Evolutionary conservation across 108 stramenopile genomes (phyloP), one percentile per base, ranked within the genome.

Genomic region (Nitzschia sp.): DNA sequence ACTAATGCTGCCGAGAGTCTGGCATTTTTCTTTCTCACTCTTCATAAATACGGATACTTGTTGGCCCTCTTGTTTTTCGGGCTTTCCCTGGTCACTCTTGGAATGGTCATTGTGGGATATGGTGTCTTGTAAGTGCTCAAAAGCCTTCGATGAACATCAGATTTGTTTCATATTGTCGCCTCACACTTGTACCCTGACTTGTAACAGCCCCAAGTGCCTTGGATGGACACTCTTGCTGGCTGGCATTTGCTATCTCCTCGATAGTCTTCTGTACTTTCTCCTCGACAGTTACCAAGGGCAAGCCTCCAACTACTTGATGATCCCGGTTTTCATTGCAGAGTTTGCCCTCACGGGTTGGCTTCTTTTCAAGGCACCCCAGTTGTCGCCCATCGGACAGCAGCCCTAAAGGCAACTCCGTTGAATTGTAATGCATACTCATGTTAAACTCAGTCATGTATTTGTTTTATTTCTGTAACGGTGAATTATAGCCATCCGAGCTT

Each of bases 401-500:
- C 29, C 29, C 29, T 34, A 34, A 34, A 34, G 29, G 29, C 29
- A 34, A 34, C 29, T 1, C 29, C 29, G 5, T 34, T 34, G 29
- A 34, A 34, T 34, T 34, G 29, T 51, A 51, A 51, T 20, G 50
- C n/a, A 51, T 51, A 51, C 6, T 20, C 50, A 3, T 51, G n/a
- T 3, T 17, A 19, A 51, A 17, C n/a, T 51, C 50, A 20, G 19
- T 19, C n/a, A 51, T 20, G 50, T 51, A 20, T 51, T 51, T 34
- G 29, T 34, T 34, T 3, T 34, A 34, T 34, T 34, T 34, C 29
- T 34, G 29, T 34, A 34, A 34, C 29, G 29, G 29, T 34, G 54
- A 56, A 20, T 20, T 77, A 77, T 38, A 43, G 51, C 76, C 76
- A 77, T n/a, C 65, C 51, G 41, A 71, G 76, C 43, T 77, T 76